phyloP scores from a whole-genome alignment of 345 rosid species.

The Eucalyptus albens region DNA sequence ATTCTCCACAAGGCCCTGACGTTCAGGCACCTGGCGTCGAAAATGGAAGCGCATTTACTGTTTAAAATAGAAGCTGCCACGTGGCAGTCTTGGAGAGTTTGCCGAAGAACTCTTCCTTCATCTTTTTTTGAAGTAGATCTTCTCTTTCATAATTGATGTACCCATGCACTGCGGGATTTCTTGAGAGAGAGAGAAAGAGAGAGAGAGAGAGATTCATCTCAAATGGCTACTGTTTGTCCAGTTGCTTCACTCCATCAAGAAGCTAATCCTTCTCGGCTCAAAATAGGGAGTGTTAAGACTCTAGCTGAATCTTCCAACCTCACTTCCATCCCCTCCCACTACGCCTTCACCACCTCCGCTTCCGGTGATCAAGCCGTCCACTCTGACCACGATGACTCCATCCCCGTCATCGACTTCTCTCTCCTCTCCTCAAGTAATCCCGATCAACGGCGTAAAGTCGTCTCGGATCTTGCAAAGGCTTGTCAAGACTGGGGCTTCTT shows the following conservation, averaged over 20 bases:
- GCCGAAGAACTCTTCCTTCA: not conserved
- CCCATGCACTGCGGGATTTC: not conserved
- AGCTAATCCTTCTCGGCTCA: not conserved
- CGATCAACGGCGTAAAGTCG: slow-evolving; percentile 3
- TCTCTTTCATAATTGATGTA: not conserved
- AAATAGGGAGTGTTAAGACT: not conserved
- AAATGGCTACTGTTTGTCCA: not conserved
- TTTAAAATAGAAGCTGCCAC: not conserved
- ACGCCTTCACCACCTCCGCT: not conserved
- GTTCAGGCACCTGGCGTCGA: not conserved
- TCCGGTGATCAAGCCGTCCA: not conserved
- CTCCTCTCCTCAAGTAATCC: slow-evolving; percentile 16
- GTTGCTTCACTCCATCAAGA: not conserved
- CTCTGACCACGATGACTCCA: slow-evolving; percentile 1
- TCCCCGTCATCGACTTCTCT: slow-evolving; percentile 43
- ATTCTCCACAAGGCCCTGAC: not conserved
- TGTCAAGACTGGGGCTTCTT: slow-evolving; percentile 59
- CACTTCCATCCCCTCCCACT: not conserved
- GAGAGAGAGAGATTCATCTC: not conserved
- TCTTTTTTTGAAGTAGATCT: not conserved
- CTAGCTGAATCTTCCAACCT: not conserved
- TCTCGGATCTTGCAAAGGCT: slow-evolving; percentile 32
- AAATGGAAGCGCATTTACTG: not conserved
- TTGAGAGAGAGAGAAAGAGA: not conserved
- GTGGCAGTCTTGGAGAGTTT: not conserved